Evolutionary conservation across 2,329 filamentous ascomycete species (phyloP), one percentile per base, ranked within the genome.

Genomic region (Venturia nashicola): DNA sequence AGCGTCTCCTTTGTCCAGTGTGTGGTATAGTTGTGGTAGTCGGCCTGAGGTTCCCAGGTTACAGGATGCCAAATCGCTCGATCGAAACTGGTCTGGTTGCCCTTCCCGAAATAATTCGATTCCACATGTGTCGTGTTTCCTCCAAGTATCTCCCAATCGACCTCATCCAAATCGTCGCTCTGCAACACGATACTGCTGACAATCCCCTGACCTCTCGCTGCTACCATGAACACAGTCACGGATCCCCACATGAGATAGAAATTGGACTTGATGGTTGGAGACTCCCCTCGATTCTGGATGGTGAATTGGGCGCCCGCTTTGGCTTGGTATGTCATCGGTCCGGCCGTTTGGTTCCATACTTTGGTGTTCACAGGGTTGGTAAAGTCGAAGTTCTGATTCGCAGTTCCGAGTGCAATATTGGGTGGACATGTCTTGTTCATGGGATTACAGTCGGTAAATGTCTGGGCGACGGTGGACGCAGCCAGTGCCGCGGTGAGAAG

Each of bases 101-200:
- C 88, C 79, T 90, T 88, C 77, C 85, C 83, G 76, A 89, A 90
- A 76, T 87, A 93, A 78, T 99, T 99, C 69, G 86, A 89, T 76
- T 97, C 42, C 11, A 62, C 63, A 23, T 65, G 59, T 1, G 60
- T 65, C 2, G 34, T 44, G 32, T 65, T 62, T 12, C 59, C 60
- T 14, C 63, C 63, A 20, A 54, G n/a, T 14, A 51, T 40, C 39
- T 65, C 59, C 63, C 63, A 65, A 44, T 65, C 63, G 43, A 65
- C 77, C 72, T 83, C 81, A 76, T 99, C 94, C 57, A 97, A 83
- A 70, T 85, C 84, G 74, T 97, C 93, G 16, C 92, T 97, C 76
- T 95, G 87, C 68, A 99, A 79, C 11, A 99, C 91, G 14, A 94
- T 83, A 54, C 91, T 94, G 75, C 90, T 96, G 68, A 99, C 92